phyloP scores from a whole-genome alignment of 352 stramenopile genomes.

The Phytophthora macrochlamydospora region DNA sequence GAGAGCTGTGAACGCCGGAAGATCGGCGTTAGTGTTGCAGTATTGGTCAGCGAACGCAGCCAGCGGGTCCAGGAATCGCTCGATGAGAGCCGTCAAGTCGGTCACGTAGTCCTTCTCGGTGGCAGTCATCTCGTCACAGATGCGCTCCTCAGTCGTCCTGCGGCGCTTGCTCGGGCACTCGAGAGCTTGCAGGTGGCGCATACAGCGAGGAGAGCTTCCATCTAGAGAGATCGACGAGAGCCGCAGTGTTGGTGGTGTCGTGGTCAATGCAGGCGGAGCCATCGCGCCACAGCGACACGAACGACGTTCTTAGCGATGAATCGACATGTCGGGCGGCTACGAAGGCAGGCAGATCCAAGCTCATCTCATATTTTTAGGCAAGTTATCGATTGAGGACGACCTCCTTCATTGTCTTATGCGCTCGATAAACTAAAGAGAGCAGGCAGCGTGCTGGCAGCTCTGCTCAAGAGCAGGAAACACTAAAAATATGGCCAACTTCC shows the following conservation, averaged over 20 bases:
- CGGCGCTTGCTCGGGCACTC: slow-evolving; percentile 30
- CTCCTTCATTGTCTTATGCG: too few relatives aligned
- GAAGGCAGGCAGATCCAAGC: too few relatives aligned
- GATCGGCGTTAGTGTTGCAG: slow-evolving; percentile 16
- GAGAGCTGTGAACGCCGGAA: slow-evolving; percentile 22
- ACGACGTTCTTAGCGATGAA: slow-evolving; percentile 6
- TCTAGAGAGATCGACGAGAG: slow-evolving; percentile 24
- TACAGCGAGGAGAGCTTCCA: slow-evolving; percentile 29
- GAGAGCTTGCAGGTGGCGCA: slow-evolving; percentile 29
- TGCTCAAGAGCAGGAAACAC: too few relatives aligned
- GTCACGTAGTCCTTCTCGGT: slow-evolving; percentile 41
- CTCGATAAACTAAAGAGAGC: too few relatives aligned
- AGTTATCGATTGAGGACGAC: too few relatives aligned
- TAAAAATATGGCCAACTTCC: too few relatives aligned
- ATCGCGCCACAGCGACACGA: slow-evolving; percentile 12
- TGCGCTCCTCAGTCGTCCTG: slow-evolving; percentile 32
- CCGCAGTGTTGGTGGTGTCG: slow-evolving; percentile 21
- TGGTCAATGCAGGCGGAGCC: slow-evolving; percentile 10
- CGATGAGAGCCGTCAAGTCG: slow-evolving; percentile 24
- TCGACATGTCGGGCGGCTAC: background rate
- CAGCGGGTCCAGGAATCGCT: slow-evolving; percentile 30
- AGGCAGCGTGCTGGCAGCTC: too few relatives aligned
- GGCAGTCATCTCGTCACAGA: slow-evolving; percentile 35
- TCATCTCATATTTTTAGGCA: too few relatives aligned
- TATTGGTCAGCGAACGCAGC: slow-evolving; percentile 17